These are phyloP conservation scores for Phialophora macrospora DNA, from an alignment of 2,329 filamentous ascomycete genomes.

Conservation along the genomic window DNA sequence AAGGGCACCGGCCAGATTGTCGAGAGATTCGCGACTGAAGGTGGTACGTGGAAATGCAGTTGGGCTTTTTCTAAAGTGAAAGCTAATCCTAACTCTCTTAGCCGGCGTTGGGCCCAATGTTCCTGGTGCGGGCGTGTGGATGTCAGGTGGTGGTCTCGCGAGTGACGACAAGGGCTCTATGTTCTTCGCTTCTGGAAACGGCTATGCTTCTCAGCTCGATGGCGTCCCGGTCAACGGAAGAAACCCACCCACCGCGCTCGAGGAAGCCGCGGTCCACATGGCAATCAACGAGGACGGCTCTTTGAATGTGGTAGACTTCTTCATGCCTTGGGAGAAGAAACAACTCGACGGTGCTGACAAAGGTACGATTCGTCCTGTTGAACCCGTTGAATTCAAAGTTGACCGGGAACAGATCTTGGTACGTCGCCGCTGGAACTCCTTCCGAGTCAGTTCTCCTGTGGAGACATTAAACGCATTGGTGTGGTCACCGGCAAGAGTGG, in stretches of 20 bases:
- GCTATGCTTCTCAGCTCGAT: conserved; percentile 40
- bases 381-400: neutral
- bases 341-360: conserved; percentile 57
- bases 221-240: conserved; percentile 41
- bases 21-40: conserved; percentile 34
- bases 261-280: conserved; percentile 39
- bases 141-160: conserved; percentile 42
- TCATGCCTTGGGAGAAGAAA: conserved; percentile 60
- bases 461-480: conserved; percentile 53
- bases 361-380: conserved; percentile 14
- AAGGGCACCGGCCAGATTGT: conserved; percentile 33
- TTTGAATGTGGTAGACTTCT: conserved; percentile 58
- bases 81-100: neutral
- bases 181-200: conserved; percentile 42
- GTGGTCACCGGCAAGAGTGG: conserved; percentile 59
- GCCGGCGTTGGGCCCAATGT: conserved; percentile 31
- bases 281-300: conserved; percentile 42
- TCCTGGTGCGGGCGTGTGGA: conserved; percentile 38
- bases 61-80: neutral
- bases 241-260: conserved; percentile 39
- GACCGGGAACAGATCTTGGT: conserved; percentile 50
- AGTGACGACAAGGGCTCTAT: conserved; percentile 40
- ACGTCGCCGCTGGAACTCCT: conserved; percentile 39
- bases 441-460: conserved; percentile 34
- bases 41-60: conserved; percentile 4